Base-by-base conservation (phyloP, 352 stramenopile species). In the Globisporangium viniferum region DNA sequence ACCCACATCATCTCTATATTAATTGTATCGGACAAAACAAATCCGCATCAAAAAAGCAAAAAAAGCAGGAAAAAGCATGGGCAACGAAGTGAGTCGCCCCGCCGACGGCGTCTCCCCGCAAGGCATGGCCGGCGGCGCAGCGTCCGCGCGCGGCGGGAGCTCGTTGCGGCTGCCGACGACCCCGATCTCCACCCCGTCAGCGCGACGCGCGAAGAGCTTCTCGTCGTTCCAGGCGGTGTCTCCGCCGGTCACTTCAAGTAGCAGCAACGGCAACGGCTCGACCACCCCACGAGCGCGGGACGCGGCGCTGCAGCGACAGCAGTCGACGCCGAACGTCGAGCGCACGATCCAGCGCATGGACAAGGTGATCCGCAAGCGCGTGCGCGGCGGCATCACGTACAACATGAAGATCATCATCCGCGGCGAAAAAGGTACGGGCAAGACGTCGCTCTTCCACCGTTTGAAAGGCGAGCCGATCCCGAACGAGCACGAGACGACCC, bases 401-500 rank as follows among this genome's bases (percentile, higher is more conserved):
- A 97, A 97, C 75, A 96, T 98, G 88, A 97, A 97, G 79, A 78
- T 98, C 46, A 70, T 97, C 54, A 74, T 98, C 31, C 84, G 90
- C 35, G 91, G 92, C 35, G 84, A 88, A 24, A 79, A 80, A 5
- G 86, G 90, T n/a, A 94, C 85, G 12, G 92, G 92, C 55, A 98
- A 98, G 75, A 95, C 91, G 62, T 89, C 88, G 63, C 78, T 98
- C 3, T 94, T 94, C 69, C 82, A 91, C 24, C 86, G 92, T 0
- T 72, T 97, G 15, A 86, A 96, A 35, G 91, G 88, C 49, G 73
- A 91, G 36, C 80, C 79, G 4, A 96, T 97, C 68, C 81, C 85
- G 0, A 63, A 69, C 27, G 75, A 73, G 29, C 90, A 97, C 76
- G 66, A 73, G 64, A 72, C 85, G n/a, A 97, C 91, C 59, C 82